These are phyloP conservation scores for Aegilops sharonensis DNA, from an alignment of 176 grass and related monocot genomes.

Conservation along the genomic window DNA sequence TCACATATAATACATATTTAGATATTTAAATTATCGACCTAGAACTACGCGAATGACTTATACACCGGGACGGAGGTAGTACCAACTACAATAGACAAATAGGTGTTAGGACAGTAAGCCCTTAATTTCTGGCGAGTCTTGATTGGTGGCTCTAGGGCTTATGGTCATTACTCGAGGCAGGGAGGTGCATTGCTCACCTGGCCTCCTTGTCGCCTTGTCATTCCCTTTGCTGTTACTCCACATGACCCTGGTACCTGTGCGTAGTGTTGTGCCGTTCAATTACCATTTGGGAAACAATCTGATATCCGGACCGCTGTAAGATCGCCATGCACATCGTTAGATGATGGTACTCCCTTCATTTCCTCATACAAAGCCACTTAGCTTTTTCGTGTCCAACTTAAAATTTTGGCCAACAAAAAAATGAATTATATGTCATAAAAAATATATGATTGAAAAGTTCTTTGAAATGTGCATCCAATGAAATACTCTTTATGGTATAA, in stretches of 20 bases:
- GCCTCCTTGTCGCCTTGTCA: constrained; percentile 24
- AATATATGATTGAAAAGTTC: too few relatives aligned
- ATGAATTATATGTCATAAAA: too few relatives aligned
- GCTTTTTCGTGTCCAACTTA: too few relatives aligned
- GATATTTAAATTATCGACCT: too few relatives aligned
- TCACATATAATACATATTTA: too few relatives aligned
- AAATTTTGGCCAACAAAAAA: too few relatives aligned
- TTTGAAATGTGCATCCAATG: too few relatives aligned
- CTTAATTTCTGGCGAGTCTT: constrained; percentile 3
- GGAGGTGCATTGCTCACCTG: constrained; percentile 1
- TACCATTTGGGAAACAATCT: neutral
- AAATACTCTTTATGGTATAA: too few relatives aligned
- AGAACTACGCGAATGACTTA: too few relatives aligned
- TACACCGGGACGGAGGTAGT: too few relatives aligned
- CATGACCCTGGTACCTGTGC: neutral
- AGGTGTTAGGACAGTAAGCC: neutral
- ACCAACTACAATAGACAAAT: neutral
- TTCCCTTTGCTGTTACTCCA: constrained; percentile 35
- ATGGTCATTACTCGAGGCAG: neutral
- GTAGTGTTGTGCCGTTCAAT: neutral
- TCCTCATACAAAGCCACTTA: too few relatives aligned
- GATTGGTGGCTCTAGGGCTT: constrained; percentile 13
- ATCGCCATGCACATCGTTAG: neutral
- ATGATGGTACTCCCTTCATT: too few relatives aligned
- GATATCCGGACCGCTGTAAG: neutral